Evolutionary conservation across 2,329 filamentous ascomycete genomes (phyloP).

Genomic region (Xylaria sp.): DNA sequence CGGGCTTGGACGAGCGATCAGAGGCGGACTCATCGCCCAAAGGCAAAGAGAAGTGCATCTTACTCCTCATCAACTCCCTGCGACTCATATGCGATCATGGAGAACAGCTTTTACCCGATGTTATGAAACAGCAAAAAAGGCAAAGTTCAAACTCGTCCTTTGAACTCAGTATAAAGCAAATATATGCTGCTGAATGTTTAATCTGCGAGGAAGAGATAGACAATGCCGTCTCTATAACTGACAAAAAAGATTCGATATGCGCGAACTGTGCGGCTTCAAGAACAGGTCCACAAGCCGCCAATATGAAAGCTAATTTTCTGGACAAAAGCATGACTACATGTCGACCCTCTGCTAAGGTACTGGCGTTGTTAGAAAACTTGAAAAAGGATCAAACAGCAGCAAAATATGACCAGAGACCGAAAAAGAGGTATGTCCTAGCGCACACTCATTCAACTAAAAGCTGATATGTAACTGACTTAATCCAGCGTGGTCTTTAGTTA

Average conservation of each 20-base stretch:
- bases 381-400: neutral
- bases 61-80: constrained; percentile 7
- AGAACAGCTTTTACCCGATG: constrained; percentile 1
- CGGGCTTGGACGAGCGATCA: neutral
- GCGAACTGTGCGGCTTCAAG: too few species aligned
- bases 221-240: too few species aligned
- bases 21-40: neutral
- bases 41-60: neutral
- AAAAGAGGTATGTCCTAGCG: neutral
- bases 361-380: constrained; percentile 2
- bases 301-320: too few species aligned
- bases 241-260: too few species aligned
- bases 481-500: constrained; percentile 47
- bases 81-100: constrained; percentile 15
- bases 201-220: too few species aligned
- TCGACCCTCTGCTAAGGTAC: constrained; percentile 7
- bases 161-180: neutral
- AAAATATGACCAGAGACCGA: neutral
- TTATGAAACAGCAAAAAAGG: too few species aligned
- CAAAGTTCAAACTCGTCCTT: too few species aligned
- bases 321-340: neutral
- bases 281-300: too few species aligned
- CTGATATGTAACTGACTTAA: neutral
- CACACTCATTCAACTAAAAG: neutral
- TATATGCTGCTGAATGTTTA: too few species aligned